Evolutionary conservation across 208 protist genomes (phyloP).

Genomic region (Phytomonas francai): DNA sequence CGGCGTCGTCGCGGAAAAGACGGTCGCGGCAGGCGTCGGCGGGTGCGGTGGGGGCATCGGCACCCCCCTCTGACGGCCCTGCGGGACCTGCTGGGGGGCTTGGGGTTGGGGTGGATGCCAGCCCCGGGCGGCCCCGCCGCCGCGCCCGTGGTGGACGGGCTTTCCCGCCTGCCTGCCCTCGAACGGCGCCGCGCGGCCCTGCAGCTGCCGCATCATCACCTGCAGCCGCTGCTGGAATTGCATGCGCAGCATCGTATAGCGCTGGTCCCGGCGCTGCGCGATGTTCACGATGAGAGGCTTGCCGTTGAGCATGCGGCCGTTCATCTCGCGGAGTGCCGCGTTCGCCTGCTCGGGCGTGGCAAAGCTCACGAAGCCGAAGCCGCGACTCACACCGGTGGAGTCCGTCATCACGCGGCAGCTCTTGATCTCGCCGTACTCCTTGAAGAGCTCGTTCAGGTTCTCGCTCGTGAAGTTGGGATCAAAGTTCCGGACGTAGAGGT

Average conservation of each 20-base stretch:
- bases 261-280: slow-evolving; percentile 95
- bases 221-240: slow-evolving; percentile 91
- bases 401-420: slow-evolving; percentile 96
- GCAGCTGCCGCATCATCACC: slow-evolving; percentile 78
- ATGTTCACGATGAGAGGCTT: slow-evolving; percentile 98
- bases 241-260: slow-evolving; percentile 92
- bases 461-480: slow-evolving; percentile 95
- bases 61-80: slow-evolving; percentile 16
- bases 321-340: slow-evolving; percentile 97
- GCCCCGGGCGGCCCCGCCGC: slow-evolving; percentile 25
- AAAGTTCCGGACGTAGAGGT: slow-evolving; percentile 99
- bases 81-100: slow-evolving; percentile 16
- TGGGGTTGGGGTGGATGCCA: slow-evolving; percentile 22
- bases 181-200: slow-evolving; percentile 24
- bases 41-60: slow-evolving; percentile 18
- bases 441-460: slow-evolving; percentile 96
- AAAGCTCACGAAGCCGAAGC: slow-evolving; percentile 99
- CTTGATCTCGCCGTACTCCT: slow-evolving; percentile 96
- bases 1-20: slow-evolving; percentile 46
- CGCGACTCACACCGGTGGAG: slow-evolving; percentile 90
- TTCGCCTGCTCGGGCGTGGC: slow-evolving; percentile 96
- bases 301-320: slow-evolving; percentile 93
- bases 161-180: slow-evolving; percentile 16
- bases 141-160: slow-evolving; percentile 27
- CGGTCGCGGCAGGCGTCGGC: slow-evolving; percentile 33